phyloP scores from a whole-genome alignment of 176 grass and related monocot genomes.

The Otatea glauca region DNA sequence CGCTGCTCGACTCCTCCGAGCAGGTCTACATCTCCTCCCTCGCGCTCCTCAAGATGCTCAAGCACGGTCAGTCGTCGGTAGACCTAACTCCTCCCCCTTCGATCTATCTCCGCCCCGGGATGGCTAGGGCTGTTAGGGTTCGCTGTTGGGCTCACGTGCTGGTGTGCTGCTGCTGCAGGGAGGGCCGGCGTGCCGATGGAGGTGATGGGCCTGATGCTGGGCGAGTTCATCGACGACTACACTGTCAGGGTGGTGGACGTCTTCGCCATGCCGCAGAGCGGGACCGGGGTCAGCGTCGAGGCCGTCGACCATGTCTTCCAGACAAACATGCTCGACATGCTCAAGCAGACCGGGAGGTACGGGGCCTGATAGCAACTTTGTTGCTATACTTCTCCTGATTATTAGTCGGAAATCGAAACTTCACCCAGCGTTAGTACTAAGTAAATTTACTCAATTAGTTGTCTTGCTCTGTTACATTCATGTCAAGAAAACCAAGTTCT shows the following conservation, averaged over 20 bases:
- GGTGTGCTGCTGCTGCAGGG: constrained; percentile 40
- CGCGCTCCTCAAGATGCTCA: constrained; percentile 98
- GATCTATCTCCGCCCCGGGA: neutral
- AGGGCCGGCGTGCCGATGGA: constrained; percentile 95
- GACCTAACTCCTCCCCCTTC: neutral
- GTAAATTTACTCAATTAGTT: neutral
- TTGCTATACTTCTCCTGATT: neutral
- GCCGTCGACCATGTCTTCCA: constrained; percentile 98
- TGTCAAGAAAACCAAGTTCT: neutral
- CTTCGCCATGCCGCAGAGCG: constrained; percentile 98
- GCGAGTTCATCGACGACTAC: constrained; percentile 98
- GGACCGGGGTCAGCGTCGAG: constrained; percentile 90
- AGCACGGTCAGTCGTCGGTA: constrained; percentile 63
- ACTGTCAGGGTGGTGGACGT: constrained; percentile 94
- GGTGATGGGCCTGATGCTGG: constrained; percentile 98
- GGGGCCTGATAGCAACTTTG: neutral
- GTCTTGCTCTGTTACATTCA: neutral
- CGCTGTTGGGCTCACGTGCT: neutral
- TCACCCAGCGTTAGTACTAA: neutral
- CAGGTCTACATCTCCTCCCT: constrained; percentile 99
- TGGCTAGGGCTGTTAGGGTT: constrained; percentile 12
- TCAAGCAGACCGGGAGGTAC: constrained; percentile 95
- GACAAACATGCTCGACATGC: constrained; percentile 99
- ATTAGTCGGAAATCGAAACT: neutral
- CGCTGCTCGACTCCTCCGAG: constrained; percentile 84